These are phyloP conservation scores for Kurtzmaniella cleridarum DNA, from an alignment of 805 yeast species.

Conservation along the genomic window DNA sequence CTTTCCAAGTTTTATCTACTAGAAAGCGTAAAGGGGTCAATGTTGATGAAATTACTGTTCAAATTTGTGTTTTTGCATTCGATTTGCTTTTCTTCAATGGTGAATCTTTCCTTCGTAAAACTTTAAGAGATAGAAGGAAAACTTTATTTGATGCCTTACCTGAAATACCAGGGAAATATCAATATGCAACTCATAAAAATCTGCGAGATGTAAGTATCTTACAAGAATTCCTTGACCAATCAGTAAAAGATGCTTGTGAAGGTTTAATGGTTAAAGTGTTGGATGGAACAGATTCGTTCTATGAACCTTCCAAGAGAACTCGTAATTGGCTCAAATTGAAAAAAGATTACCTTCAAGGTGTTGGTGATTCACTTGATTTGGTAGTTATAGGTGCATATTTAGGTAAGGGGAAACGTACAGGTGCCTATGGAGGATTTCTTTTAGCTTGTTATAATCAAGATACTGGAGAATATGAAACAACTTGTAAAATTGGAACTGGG, in stretches of 20 bases:
- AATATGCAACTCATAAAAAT: constrained; percentile 71
- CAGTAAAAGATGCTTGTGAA: constrained; percentile 86
- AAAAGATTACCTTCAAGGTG: constrained; percentile 91
- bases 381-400: constrained; percentile 92
- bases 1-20: constrained; percentile 89
- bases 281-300: constrained; percentile 72
- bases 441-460: constrained; percentile 88
- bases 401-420: constrained; percentile 94
- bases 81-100: constrained; percentile 77
- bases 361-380: constrained; percentile 91
- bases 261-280: constrained; percentile 93
- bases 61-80: constrained; percentile 89
- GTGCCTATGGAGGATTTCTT: constrained; percentile 89
- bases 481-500: constrained; percentile 97
- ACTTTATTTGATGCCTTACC: constrained; percentile 51
- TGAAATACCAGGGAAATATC: constrained; percentile 69
- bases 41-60: constrained; percentile 80
- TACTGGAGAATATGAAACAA: constrained; percentile 87
- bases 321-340: constrained; percentile 94
- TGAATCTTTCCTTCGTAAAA: constrained; percentile 57
- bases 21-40: constrained; percentile 92
- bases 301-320: constrained; percentile 93
- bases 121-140: constrained; percentile 67
- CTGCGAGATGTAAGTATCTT: constrained; percentile 69
- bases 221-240: constrained; percentile 79